A percentile compares a stretch with the other conserved stretches of the same genome.
Evolutionary conservation across 2,329 filamentous ascomycete species (phyloP).

Genomic region (Xylaria sp.): DNA sequence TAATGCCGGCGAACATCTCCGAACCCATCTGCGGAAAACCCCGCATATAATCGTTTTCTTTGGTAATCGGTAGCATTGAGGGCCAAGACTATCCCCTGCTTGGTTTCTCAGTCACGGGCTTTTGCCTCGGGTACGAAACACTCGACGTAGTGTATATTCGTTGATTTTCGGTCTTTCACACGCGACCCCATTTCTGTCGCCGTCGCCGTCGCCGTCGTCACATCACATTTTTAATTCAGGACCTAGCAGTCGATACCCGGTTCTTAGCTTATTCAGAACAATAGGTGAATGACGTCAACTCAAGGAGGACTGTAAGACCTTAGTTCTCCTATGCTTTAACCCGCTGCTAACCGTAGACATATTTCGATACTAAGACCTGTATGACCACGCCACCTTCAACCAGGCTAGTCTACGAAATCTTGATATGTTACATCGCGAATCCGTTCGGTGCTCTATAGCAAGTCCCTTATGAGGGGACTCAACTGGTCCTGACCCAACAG

Average conservation of each 20-base stretch:
- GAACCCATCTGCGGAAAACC: conserved; percentile 26
- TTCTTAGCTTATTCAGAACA: neutral
- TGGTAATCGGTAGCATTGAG: conserved; percentile 12
- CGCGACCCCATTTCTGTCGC: conserved; percentile 7
- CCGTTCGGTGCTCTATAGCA: neutral
- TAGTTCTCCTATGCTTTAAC: neutral
- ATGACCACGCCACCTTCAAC: neutral
- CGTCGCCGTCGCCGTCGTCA: neutral
- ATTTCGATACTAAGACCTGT: neutral
- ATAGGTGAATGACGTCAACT: neutral
- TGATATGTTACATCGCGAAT: neutral
- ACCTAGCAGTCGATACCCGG: neutral
- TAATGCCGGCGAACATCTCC: conserved; percentile 30
- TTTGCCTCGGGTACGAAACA: neutral
- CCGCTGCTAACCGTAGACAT: neutral
- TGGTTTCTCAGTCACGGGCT: conserved; percentile 29
- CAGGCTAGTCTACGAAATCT: neutral
- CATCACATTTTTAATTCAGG: neutral
- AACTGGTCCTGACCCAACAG: neutral
- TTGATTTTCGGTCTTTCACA: conserved; percentile 1
- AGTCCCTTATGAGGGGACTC: neutral
- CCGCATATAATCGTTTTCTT: conserved; percentile 25
- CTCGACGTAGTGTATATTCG: conserved; percentile 3
- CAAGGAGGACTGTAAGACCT: neutral
- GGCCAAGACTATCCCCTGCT: conserved; percentile 29